Percentiles rank a stretch among this genome's conserved stretches.
phyloP scores from a whole-genome alignment of 1,284 basidiomycete genomes.

The Leucoagaricus sp. region DNA sequence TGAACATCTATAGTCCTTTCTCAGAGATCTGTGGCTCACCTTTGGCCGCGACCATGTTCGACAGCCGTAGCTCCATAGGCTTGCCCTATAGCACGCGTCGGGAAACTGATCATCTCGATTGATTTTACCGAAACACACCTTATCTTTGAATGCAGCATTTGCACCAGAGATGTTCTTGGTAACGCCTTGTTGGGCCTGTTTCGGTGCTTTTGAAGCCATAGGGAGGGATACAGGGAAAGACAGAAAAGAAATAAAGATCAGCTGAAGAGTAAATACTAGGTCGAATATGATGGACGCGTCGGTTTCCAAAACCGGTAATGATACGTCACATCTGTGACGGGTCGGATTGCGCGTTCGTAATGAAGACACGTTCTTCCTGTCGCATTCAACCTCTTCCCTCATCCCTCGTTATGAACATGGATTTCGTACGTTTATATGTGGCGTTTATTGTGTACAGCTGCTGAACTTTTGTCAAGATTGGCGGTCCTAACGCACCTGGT shows the following conservation, averaged over 20 bases:
- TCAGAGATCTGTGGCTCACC: slow-evolving; percentile 45
- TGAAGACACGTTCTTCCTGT: slow-evolving; percentile 18
- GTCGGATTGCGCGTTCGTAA: slow-evolving; percentile 13
- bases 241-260: slow-evolving; percentile 14
- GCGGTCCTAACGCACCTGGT: slow-evolving; percentile 52
- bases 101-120: slow-evolving; percentile 18
- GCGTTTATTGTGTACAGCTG: background rate
- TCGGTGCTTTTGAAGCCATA: slow-evolving; percentile 45
- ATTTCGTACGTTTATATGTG: slow-evolving; percentile 51
- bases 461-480: slow-evolving; percentile 43
- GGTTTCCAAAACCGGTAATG: slow-evolving; percentile 28
- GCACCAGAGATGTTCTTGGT: slow-evolving; percentile 46
- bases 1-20: slow-evolving; percentile 18
- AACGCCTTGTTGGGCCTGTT: slow-evolving; percentile 37
- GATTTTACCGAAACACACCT: slow-evolving; percentile 45
- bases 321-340: slow-evolving; percentile 36
- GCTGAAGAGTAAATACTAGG: slow-evolving; percentile 13
- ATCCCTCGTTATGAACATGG: slow-evolving; percentile 42
- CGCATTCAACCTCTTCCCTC: slow-evolving; percentile 19
- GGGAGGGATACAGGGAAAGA: slow-evolving; percentile 1
- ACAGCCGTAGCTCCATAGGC: slow-evolving; percentile 91
- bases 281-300: slow-evolving; percentile 24
- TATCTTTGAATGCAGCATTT: slow-evolving; percentile 83
- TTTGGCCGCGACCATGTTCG: slow-evolving; percentile 96
- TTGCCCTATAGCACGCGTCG: slow-evolving; percentile 67